Base-by-base conservation (phyloP, 2,329 filamentous ascomycete genomes). In the Trichoderma breve region DNA sequence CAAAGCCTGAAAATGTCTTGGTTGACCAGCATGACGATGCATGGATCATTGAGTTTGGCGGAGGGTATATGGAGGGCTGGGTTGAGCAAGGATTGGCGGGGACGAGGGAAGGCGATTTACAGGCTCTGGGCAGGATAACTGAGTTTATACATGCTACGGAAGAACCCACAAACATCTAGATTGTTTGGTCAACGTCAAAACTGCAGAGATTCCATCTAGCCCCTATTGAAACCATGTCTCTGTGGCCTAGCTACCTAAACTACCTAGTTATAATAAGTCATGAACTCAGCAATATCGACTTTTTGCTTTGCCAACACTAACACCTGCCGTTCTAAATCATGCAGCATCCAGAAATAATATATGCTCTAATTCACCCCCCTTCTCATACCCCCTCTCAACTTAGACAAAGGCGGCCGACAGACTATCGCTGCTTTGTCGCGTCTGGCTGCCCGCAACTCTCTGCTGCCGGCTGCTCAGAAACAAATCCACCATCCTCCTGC, bases 401-500 rank as follows among this genome's bases (percentile, higher is more conserved):
- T 69, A 83, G 26, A 83, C 66, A 73, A 82, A 83, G 36, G 77
- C 80, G 2, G 73, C 72, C 3, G 79, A 77, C 6, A 78, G 79
- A 72, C 75, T 79, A 3, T 77, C 77, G 57, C 74, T 74, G 30
- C 73, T 76, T 21, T 73, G 75, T 8, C 73, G 75, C 43, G 73
- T 73, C 65, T 69, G 72, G 30, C 79, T 82, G 14, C 82, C 82
- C 28, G 80, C 77, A 47, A 84, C 82, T 14, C 82, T 81, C 73
- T 78, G 84, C 18, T 84, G 81, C 21, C 86, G 82, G 61, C 83
- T 86, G 72, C 81, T 87, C 32, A 89, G 79, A 75, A 89, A 88
- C 63, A 85, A 72, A 67, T 89, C 86, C 8, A 89, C 86, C 84
- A 89, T 88, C 55, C 81, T 81, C 77, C 84, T 84, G 74, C 86